A percentile compares a stretch with the other conserved stretches of the same genome.
phyloP scores from a whole-genome alignment of 1,139 yeast genomes.

The Debaryomyces robertsiae region DNA sequence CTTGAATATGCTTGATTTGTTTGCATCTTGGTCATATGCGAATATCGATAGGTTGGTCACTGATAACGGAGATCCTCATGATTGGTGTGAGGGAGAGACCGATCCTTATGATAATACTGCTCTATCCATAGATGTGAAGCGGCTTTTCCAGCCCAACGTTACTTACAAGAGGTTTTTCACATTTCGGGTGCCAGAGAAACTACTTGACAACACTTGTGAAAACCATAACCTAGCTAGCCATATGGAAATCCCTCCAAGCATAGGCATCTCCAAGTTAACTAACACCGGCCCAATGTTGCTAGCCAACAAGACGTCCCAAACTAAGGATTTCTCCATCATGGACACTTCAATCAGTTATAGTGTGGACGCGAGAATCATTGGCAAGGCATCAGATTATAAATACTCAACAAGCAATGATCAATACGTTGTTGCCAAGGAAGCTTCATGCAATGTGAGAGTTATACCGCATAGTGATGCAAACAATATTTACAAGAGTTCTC shows the following conservation, averaged over 20 bases:
- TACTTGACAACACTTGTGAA: slow-evolving; percentile 46
- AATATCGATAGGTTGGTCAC: slow-evolving; percentile 47
- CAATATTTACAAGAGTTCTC: slow-evolving; percentile 21
- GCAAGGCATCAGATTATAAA: slow-evolving; percentile 42
- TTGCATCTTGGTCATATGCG: slow-evolving; percentile 52
- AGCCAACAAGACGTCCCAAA: slow-evolving; percentile 21
- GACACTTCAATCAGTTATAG: slow-evolving; percentile 43
- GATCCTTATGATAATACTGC: slow-evolving; percentile 46
- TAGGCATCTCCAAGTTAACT: slow-evolving; percentile 34
- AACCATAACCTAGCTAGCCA: slow-evolving; percentile 38
- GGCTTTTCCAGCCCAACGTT: slow-evolving; percentile 40
- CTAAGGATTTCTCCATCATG: slow-evolving; percentile 41
- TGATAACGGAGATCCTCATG: slow-evolving; percentile 51
- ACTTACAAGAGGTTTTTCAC: slow-evolving; percentile 48
- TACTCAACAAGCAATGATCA: slow-evolving; percentile 27
- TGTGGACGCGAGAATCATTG: slow-evolving; percentile 47
- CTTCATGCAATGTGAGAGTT: slow-evolving; percentile 37
- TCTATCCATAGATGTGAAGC: slow-evolving; percentile 41
- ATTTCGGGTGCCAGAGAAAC: slow-evolving; percentile 44
- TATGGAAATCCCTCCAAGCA: slow-evolving; percentile 41
- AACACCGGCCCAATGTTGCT: slow-evolving; percentile 27
- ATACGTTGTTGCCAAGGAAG: slow-evolving; percentile 43
- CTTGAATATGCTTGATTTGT: slow-evolving; percentile 47
- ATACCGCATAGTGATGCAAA: slow-evolving; percentile 35
- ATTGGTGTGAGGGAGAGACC: slow-evolving; percentile 52